Evolutionary conservation across 257 asterid genomes (phyloP), one percentile per base, ranked within the genome.

Genomic region (Jacaranda mimosifolia): DNA sequence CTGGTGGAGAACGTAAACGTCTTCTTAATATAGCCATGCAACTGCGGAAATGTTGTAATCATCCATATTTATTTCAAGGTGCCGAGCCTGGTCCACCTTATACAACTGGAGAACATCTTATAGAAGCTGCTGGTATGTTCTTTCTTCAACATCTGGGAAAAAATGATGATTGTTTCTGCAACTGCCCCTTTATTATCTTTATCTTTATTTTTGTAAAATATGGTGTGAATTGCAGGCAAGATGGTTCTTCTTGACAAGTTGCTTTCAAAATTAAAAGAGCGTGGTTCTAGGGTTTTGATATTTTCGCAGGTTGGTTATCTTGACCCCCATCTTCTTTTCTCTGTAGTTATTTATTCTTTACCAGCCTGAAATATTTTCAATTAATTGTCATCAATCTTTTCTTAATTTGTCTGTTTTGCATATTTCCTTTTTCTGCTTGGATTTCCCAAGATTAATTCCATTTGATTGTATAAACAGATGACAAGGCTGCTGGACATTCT

Each of bases 1-100:
- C 99, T 85, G 99, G 99, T 68, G 99, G 99, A 71, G 99, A 96
- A 86, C 96, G 98, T 77, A 96, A 93, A 83, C 97, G 99, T 69
- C 97, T 96, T 80, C 97, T 96, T 52, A 96, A 96, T 83, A 89
- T 96, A 85, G 99, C 98, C 79, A 96, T 96, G 99, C 99, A 96
- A 81, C 89, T 96, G 48, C 95, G 99, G 19, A 96, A 96, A 88
- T 96, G 99, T 76, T 93, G 99, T 83, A 96, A 96, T 72, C 99
- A 96, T 84, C 99, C 99, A 19, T 96, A 96, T 87, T 88, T 96
- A 56, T 96, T 96, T 84, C 99, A 96, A 91, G 99, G 99, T 42
- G 99, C 99, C 68, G 99, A 96, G 79, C 99, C 98, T 68, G 99
- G 99, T 65, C 99, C 99, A 52, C 99, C 99, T 32, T 96, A 90